phyloP scores from a whole-genome alignment of 768 basidiomycete genomes.

The Mycena leptocephala region DNA sequence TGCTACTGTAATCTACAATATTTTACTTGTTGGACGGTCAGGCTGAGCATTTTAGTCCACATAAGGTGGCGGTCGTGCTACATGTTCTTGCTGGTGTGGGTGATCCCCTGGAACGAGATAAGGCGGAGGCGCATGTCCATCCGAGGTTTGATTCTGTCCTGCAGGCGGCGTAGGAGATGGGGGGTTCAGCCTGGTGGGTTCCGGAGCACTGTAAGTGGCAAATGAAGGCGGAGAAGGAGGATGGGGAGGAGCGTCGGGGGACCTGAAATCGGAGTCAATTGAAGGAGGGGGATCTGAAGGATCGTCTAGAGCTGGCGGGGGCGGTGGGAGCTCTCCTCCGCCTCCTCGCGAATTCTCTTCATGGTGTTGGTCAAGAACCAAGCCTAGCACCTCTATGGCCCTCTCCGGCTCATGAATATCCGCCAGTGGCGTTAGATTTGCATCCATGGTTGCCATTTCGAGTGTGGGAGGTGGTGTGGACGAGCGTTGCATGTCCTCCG shows the following conservation, averaged over 20 bases:
- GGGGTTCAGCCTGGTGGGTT: slow-evolving; percentile 48
- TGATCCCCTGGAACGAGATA: slow-evolving; percentile 74
- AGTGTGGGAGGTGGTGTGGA: slow-evolving; percentile 84
- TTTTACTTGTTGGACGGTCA: slow-evolving; percentile 13
- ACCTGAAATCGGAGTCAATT: slow-evolving; percentile 86
- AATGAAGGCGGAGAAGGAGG: slow-evolving; percentile 53
- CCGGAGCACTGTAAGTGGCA: slow-evolving; percentile 48
- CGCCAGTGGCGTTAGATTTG: slow-evolving; percentile 78
- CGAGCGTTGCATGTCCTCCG: slow-evolving; percentile 75
- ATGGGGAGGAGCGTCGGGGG: slow-evolving; percentile 59
- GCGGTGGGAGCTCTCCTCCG: slow-evolving; percentile 73
- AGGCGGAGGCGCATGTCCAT: slow-evolving; percentile 83
- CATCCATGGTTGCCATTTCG: slow-evolving; percentile 82
- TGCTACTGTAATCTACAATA: slow-evolving; percentile 37
- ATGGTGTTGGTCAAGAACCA: slow-evolving; percentile 72
- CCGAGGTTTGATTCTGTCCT: slow-evolving; percentile 54
- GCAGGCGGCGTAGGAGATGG: slow-evolving; percentile 52
- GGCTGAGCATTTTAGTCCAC: slow-evolving; percentile 58
- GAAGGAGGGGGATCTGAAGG: slow-evolving; percentile 92
- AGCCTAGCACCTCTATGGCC: slow-evolving; percentile 70
- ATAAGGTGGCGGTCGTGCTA: slow-evolving; percentile 74
- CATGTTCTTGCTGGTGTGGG: slow-evolving; percentile 65
- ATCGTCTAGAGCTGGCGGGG: slow-evolving; percentile 88
- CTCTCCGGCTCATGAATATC: slow-evolving; percentile 69
- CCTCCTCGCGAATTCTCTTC: slow-evolving; percentile 52